Evolutionary conservation across 306 rosid species (phyloP).

Genomic region (Rosa rugosa): DNA sequence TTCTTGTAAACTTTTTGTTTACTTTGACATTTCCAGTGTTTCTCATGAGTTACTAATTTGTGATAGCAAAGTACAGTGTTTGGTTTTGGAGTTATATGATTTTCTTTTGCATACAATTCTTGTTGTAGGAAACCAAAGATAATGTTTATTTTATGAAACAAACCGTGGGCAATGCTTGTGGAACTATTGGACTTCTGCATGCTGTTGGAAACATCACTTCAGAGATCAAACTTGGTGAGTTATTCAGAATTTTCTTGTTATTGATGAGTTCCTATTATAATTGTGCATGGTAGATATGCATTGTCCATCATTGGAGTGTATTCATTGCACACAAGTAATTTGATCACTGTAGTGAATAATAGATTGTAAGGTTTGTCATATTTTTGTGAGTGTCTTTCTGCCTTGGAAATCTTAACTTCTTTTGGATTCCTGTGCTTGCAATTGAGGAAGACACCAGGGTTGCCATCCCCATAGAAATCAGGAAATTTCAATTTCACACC

Average conservation of each 20-base stretch:
- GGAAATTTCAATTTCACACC: too few relatives aligned
- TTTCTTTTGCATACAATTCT: slow-evolving; percentile 16
- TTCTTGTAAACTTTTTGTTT: background rate
- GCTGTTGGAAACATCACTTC: slow-evolving; percentile 84
- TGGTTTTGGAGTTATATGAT: background rate
- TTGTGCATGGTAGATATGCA: background rate
- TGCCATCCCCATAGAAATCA: too few relatives aligned
- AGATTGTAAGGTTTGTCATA: background rate
- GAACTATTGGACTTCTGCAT: slow-evolving; percentile 95
- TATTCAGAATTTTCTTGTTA: background rate
- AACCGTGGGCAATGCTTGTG: slow-evolving; percentile 96
- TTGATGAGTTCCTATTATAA: background rate
- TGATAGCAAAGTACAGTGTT: background rate
- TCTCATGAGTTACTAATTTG: background rate
- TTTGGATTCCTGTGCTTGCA: too few relatives aligned
- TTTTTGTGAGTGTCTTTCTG: too few relatives aligned
- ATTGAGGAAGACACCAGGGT: too few relatives aligned
- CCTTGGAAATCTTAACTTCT: too few relatives aligned
- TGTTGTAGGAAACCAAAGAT: slow-evolving; percentile 56
- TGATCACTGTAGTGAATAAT: background rate
- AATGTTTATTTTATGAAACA: slow-evolving; percentile 81
- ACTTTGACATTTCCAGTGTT: background rate
- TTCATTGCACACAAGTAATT: background rate
- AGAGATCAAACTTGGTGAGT: slow-evolving; percentile 74
- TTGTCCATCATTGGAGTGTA: background rate